Conservation (phyloP, 2,329 filamentous ascomycete genomes). For the Arthrinium puccinioides region DNA sequence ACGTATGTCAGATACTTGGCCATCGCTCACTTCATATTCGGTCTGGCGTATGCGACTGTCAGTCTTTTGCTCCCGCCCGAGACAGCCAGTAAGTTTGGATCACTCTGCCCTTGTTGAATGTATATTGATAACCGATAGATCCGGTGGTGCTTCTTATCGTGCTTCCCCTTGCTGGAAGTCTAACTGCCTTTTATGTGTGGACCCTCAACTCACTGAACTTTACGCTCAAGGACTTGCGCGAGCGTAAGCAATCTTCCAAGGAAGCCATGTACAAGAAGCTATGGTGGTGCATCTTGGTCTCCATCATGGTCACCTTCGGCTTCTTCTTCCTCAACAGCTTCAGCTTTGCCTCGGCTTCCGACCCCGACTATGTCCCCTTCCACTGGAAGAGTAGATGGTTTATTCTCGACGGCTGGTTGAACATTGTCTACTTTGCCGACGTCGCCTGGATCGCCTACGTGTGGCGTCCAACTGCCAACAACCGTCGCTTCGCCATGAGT, state of each 20-base stretch:
- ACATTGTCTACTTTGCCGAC: constrained; percentile 90
- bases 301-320: constrained; percentile 90
- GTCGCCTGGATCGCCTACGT: constrained; percentile 91
- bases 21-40: constrained; percentile 89
- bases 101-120: too few species aligned
- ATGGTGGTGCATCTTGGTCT: constrained; percentile 94
- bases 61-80: constrained; percentile 86
- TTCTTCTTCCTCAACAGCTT: constrained; percentile 99
- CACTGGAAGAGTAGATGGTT: constrained; percentile 99
- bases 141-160: constrained; percentile 90
- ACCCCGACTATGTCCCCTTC: constrained; percentile 86
- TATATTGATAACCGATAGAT: constrained; percentile 36
- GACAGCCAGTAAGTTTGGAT: constrained; percentile 55
- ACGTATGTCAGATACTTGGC: constrained; percentile 86
- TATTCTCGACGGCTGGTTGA: constrained; percentile 93
- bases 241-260: constrained; percentile 90
- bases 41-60: constrained; percentile 84
- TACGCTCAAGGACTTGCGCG: constrained; percentile 92
- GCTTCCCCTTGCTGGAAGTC: constrained; percentile 79
- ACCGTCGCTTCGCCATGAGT: constrained; percentile 95
- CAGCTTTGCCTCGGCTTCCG: constrained; percentile 77
- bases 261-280: constrained; percentile 95
- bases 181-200: constrained; percentile 98
- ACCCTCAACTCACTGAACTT: constrained; percentile 90
- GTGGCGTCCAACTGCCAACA: constrained; percentile 95